These are phyloP conservation scores for Avena sativa DNA, from an alignment of 176 grass and related monocot genomes.

Conservation along the genomic window DNA sequence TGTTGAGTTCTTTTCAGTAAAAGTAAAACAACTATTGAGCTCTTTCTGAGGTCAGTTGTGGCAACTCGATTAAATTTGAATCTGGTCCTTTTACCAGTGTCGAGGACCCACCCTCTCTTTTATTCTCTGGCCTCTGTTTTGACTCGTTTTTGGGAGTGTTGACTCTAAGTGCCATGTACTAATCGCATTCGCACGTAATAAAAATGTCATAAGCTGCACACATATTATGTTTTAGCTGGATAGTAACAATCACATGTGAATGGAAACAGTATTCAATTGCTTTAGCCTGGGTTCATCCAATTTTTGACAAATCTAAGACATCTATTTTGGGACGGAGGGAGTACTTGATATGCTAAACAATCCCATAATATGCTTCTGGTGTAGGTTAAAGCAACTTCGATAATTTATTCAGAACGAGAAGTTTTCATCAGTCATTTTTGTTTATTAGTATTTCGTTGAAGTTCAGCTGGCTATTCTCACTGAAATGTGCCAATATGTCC, in stretches of 20 bases:
- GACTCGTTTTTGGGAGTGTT: neutral
- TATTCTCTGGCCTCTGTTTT: neutral
- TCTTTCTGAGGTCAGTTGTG: neutral
- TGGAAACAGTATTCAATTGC: neutral
- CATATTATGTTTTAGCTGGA: neutral
- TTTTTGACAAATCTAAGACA: too few species aligned
- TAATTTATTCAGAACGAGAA: neutral
- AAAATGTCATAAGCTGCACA: neutral
- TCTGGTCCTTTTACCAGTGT: neutral
- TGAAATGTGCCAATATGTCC: neutral
- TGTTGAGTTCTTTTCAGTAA: neutral
- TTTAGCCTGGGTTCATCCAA: neutral
- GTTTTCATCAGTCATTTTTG: neutral
- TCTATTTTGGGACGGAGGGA: too few species aligned
- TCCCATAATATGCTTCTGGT: neutral
- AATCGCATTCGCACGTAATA: neutral
- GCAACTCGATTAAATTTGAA: neutral
- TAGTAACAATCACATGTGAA: neutral
- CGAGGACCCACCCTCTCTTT: neutral
- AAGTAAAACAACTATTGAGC: neutral
- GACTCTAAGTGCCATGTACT: neutral
- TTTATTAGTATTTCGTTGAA: slow-evolving; percentile 4
- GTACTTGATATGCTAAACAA: slow-evolving; percentile 14
- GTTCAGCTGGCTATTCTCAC: slow-evolving; percentile 4
- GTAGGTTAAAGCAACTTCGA: neutral